Conservation (phyloP, 2,329 filamentous ascomycete genomes). For the Trichoderma breve region DNA sequence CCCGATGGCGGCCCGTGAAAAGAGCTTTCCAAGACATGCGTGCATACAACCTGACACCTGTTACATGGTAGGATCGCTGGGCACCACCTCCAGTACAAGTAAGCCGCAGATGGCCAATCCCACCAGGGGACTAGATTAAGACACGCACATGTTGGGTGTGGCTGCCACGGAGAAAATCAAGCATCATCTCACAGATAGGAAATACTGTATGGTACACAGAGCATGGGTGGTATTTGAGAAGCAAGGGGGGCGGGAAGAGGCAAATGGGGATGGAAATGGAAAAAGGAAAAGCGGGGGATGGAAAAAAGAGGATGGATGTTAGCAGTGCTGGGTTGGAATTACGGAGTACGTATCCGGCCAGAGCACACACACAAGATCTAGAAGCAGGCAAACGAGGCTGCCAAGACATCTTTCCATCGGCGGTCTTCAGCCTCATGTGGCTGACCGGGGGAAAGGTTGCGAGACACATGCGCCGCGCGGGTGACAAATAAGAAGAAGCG, state of each 20-base stretch:
- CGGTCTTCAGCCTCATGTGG: constrained; percentile 5
- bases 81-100: background rate
- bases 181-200: background rate
- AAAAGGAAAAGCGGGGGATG: background rate
- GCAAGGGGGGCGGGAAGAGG: background rate
- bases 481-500: background rate
- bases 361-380: background rate
- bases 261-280: background rate
- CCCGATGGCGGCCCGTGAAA: background rate
- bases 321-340: background rate
- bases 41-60: background rate
- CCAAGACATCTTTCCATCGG: background rate
- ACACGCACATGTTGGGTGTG: background rate
- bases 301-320: background rate
- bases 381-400: background rate
- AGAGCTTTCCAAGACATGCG: background rate
- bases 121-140: background rate
- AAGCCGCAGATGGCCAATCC: constrained; percentile 4
- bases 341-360: background rate
- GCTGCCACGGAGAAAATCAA: background rate
- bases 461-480: background rate
- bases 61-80: constrained; percentile 3
- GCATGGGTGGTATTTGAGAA: background rate
- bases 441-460: background rate
- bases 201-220: background rate